Base-by-base conservation (phyloP, 768 basidiomycete genomes). In the Suillus luteus region DNA sequence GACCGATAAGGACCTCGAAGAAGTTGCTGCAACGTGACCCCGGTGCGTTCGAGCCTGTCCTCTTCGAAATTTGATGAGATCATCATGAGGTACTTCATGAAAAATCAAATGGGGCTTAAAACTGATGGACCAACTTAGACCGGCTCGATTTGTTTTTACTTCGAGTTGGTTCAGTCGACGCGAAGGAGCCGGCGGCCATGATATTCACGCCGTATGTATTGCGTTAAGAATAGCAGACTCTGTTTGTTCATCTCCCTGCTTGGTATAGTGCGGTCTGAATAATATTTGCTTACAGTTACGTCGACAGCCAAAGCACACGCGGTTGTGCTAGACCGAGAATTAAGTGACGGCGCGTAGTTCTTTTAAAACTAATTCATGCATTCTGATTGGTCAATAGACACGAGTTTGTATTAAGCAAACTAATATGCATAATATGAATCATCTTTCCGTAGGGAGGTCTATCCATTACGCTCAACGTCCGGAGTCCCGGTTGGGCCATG, bases 231-330 rank as follows among this genome's bases (percentile, higher is more conserved):
- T 60, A 61, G 59, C 31, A 31, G 27, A 24, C 27, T 35, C 44
- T 38, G 60, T 52, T 24, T 22, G 59, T 61, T 37, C 40, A 52
- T 14, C 40, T 35, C 62, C 58, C 55, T 61, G 62, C 60, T 41
- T 64, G 60, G 67, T 64, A 65, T 67, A 61, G 65, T 57, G 15
- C 24, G 38, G 38, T 24, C 6, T 41, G 40, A 44, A 55, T 55
- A 8, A n/a, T 31, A 22, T 43, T 31, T 57, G 55, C 43, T 62
- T 27, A 41, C 61, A 55, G 61, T 41, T 64, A 27, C 15, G 24
- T 17, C 54, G n/a, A 33, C 15, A n/a, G 33, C 8, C 54, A 46
- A 55, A 62, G 63, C 55, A 40, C 38, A 37, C 11, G 2, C 52
- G 35, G 43, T 27, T 60, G 24, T n/a, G 41, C 48, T 22, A 55